phyloP scores from a whole-genome alignment of 1,284 basidiomycete species.

The Lignosus rhinocerotis region DNA sequence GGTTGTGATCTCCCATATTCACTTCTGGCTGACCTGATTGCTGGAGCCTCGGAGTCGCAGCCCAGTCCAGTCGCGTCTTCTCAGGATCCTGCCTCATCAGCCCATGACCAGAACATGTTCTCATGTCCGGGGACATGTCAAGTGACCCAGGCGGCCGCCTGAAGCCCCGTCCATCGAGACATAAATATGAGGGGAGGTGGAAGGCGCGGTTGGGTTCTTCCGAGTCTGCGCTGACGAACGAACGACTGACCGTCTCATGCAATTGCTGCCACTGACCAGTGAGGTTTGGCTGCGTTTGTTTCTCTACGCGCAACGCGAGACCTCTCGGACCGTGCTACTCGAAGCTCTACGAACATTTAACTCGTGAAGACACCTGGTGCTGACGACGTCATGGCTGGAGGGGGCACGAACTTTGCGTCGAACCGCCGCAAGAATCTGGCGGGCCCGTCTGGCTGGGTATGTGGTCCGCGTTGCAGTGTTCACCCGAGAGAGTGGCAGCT shows the following conservation, averaged over 20 bases:
- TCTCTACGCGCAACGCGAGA: background rate
- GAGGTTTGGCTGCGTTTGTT: background rate
- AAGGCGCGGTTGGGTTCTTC: background rate
- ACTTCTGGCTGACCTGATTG: background rate
- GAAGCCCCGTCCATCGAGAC: background rate
- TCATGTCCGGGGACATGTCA: background rate
- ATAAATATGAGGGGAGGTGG: conserved; percentile 1
- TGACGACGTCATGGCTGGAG: conserved; percentile 44
- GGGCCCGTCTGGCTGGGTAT: conserved; percentile 68
- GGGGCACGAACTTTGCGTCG: conserved; percentile 37
- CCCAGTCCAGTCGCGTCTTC: background rate
- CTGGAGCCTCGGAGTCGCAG: background rate
- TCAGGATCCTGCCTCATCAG: background rate
- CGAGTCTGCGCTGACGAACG: background rate
- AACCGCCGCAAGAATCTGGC: conserved; percentile 55
- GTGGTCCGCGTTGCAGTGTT: conserved; percentile 22
- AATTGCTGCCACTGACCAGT: no score
- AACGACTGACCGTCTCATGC: background rate
- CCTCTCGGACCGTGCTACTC: background rate
- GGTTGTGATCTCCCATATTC: background rate
- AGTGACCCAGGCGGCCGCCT: background rate
- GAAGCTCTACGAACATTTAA: background rate
- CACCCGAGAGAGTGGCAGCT: background rate
- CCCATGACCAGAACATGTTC: background rate
- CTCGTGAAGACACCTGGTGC: background rate